Conservation (phyloP, 2,329 filamentous ascomycete genomes). For the Trichoderma gracile region DNA sequence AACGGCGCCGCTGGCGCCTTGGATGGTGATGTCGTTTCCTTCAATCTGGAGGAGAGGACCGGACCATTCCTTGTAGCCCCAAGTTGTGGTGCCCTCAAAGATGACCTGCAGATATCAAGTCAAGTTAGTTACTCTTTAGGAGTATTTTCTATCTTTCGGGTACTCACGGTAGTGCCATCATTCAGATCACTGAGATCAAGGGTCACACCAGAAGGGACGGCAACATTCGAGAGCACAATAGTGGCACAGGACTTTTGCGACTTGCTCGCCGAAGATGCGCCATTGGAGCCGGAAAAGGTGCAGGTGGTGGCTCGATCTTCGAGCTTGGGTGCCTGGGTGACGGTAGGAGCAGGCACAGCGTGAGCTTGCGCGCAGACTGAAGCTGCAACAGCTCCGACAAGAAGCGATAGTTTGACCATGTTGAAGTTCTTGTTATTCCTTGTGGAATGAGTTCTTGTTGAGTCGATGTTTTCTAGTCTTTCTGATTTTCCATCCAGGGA, state of each 20-base stretch:
- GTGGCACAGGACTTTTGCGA: constrained; percentile 18
- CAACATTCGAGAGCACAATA: constrained; percentile 15
- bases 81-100: constrained; percentile 16
- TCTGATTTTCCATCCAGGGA: not conserved
- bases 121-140: not conserved
- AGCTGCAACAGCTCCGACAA: not conserved
- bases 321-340: not conserved
- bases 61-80: constrained; percentile 16
- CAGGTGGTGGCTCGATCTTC: constrained; percentile 17
- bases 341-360: not conserved
- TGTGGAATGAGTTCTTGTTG: not conserved
- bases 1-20: constrained; percentile 10
- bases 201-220: constrained; percentile 17
- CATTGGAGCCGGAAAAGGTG: constrained; percentile 14
- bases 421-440: not conserved
- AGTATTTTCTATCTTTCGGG: too few relatives aligned
- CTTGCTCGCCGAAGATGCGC: constrained; percentile 17
- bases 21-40: constrained; percentile 9
- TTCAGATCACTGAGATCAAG: constrained; percentile 18
- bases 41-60: constrained; percentile 19
- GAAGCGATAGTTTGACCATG: constrained; percentile 2
- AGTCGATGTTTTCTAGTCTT: not conserved
- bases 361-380: not conserved
- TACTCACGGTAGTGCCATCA: constrained; percentile 10
- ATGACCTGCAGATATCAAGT: not conserved